Percentiles rank a stretch among this genome's conserved stretches.
phyloP scores from a whole-genome alignment of 164 flowering plant genomes.

The Brasenia schreberi region DNA sequence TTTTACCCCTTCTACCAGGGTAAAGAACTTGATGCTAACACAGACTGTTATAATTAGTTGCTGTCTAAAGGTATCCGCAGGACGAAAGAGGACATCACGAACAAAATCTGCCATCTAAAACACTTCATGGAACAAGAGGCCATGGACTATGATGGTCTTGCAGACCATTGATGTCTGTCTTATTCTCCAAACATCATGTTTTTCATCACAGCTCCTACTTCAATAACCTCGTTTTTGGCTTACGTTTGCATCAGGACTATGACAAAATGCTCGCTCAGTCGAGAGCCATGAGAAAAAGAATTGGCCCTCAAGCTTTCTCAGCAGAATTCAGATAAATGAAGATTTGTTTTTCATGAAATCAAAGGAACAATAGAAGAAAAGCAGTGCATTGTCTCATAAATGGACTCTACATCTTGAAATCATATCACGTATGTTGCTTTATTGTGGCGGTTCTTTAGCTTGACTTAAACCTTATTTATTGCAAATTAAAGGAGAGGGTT shows the following conservation, averaged over 20 bases:
- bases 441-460: not conserved
- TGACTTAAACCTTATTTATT: no score
- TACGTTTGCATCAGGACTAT: constrained; percentile 30
- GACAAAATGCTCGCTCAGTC: constrained; percentile 62
- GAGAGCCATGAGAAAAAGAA: constrained; percentile 46
- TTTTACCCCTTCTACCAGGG: constrained; percentile 35
- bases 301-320: constrained; percentile 52
- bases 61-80: constrained; percentile 72
- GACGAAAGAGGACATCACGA: constrained; percentile 50
- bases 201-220: no score
- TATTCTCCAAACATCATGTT: not conserved
- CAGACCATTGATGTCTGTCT: constrained; percentile 53
- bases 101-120: constrained; percentile 53
- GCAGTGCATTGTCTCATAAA: not conserved
- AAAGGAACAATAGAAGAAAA: not conserved
- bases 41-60: constrained; percentile 58
- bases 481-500: no score
- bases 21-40: constrained; percentile 66
- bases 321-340: constrained; percentile 35
- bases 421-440: not conserved
- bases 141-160: constrained; percentile 69
- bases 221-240: not conserved
- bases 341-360: not conserved
- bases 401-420: not conserved
- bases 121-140: constrained; percentile 57